phyloP scores from a whole-genome alignment of 441 rosid species.

The Oxalis stricta region DNA sequence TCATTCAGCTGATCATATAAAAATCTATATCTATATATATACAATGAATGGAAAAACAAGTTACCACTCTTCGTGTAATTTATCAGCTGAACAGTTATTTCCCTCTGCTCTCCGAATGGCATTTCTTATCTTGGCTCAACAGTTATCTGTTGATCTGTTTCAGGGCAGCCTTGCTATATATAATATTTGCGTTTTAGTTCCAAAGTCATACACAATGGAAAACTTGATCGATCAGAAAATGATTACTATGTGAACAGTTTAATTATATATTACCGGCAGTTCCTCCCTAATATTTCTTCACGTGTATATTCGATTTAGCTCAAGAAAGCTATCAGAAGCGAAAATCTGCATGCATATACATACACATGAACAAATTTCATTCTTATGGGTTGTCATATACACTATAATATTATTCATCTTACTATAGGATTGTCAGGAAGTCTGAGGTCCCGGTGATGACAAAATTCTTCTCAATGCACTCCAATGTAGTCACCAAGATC shows the following conservation, averaged over 20 bases:
- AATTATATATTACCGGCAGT: slow-evolving; percentile 55
- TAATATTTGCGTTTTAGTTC: no score
- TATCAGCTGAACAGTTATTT: slow-evolving; percentile 88
- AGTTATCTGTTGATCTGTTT: slow-evolving; percentile 88
- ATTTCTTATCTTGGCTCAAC: slow-evolving; percentile 74
- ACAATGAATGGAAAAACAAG: no score
- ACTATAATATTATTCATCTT: slow-evolving; percentile 22
- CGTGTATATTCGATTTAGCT: slow-evolving; percentile 96
- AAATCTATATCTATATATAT: no score
- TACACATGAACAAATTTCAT: slow-evolving; percentile 1
- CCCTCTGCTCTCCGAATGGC: slow-evolving; percentile 88
- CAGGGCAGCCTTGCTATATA: no score
- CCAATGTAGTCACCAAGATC: slow-evolving; percentile 97
- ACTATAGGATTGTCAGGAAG: slow-evolving; percentile 98
- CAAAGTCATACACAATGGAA: no score
- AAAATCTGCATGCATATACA: slow-evolving; percentile 50
- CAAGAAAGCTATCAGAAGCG: slow-evolving; percentile 97
- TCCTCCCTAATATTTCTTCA: slow-evolving; percentile 93
- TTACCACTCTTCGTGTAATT: slow-evolving; percentile 92
- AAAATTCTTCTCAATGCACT: slow-evolving; percentile 97
- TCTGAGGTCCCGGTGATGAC: slow-evolving; percentile 97
- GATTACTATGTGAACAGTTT: not conserved
- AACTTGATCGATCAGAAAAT: not conserved
- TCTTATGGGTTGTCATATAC: no score
- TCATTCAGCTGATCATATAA: no score